Conservation (phyloP, 2,329 filamentous ascomycete genomes). For the Eutypa lata region DNA sequence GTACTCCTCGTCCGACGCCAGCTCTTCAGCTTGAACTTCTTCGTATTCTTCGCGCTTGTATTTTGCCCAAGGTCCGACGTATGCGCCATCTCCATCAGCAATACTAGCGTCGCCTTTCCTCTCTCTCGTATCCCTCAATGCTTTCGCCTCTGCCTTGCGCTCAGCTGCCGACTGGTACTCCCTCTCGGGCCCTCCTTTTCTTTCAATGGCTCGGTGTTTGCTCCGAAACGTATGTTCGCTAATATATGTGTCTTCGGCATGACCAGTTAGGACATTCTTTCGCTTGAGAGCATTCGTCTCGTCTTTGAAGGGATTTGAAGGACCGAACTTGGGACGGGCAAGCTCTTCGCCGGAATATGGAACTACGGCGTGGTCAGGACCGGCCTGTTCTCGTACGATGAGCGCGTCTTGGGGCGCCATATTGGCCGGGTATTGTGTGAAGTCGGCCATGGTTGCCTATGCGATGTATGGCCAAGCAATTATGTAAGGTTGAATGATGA, state of each 20-base stretch:
- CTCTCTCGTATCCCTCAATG: conserved; percentile 72
- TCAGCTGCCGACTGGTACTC: conserved; percentile 53
- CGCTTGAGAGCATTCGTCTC: conserved; percentile 62
- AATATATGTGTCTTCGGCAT: conserved; percentile 81
- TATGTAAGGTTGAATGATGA: neutral
- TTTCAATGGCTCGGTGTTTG: conserved; percentile 81
- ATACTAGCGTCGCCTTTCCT: conserved; percentile 80
- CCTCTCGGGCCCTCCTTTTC: conserved; percentile 55
- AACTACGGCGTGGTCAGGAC: conserved; percentile 58
- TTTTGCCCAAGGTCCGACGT: conserved; percentile 91
- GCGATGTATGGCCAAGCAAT: neutral
- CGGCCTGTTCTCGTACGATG: conserved; percentile 53
- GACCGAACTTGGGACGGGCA: conserved; percentile 62
- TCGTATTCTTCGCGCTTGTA: conserved; percentile 73
- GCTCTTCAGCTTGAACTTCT: conserved; percentile 70
- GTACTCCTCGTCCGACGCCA: conserved; percentile 77
- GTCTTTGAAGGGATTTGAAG: conserved; percentile 72
- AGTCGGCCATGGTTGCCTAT: conserved; percentile 51
- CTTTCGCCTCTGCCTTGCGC: conserved; percentile 68
- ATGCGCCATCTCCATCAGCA: conserved; percentile 82
- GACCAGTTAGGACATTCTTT: conserved; percentile 81
- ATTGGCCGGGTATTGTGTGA: conserved; percentile 63
- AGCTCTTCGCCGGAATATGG: conserved; percentile 71
- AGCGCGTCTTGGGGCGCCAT: conserved; percentile 64
- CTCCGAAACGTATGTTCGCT: conserved; percentile 87